These are phyloP conservation scores for Amanita pallidorosea DNA, from an alignment of 768 basidiomycete species.

Conservation along the genomic window DNA sequence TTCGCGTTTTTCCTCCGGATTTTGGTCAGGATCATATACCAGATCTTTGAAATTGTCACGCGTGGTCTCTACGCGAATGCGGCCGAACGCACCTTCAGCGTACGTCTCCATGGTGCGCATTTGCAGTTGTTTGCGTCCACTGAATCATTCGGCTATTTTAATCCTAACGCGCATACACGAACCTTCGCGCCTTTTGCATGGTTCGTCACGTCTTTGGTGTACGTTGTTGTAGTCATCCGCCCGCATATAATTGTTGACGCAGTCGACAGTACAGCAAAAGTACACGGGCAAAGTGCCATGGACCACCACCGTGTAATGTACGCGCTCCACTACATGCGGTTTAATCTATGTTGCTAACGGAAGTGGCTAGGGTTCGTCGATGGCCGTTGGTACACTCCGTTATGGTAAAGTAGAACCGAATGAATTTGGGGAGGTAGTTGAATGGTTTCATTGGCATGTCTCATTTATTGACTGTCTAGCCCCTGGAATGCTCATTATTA, in stretches of 20 bases:
- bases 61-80: not conserved
- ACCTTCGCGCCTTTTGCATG: slow-evolving; percentile 2
- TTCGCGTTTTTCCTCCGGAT: slow-evolving; percentile 68
- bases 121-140: not conserved
- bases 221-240: not conserved
- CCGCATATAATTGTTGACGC: not conserved
- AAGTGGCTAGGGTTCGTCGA: slow-evolving; percentile 26
- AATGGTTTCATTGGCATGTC: slow-evolving; percentile 70
- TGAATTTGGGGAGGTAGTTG: slow-evolving; percentile 49
- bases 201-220: slow-evolving; percentile 9
- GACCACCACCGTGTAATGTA: slow-evolving; percentile 46
- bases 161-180: not conserved
- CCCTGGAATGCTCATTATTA: slow-evolving; percentile 4
- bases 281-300: slow-evolving; percentile 58
- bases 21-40: slow-evolving; percentile 76
- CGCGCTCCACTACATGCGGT: not conserved
- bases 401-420: slow-evolving; percentile 42
- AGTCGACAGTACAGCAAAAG: slow-evolving; percentile 60
- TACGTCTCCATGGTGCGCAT: not conserved
- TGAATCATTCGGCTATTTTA: not conserved
- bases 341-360: not conserved
- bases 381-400: slow-evolving; percentile 50
- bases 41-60: slow-evolving; percentile 16
- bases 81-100: not conserved
- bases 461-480: not conserved